Base-by-base conservation (phyloP, 2,329 filamentous ascomycete species). In the Penicillium sp. region DNA sequence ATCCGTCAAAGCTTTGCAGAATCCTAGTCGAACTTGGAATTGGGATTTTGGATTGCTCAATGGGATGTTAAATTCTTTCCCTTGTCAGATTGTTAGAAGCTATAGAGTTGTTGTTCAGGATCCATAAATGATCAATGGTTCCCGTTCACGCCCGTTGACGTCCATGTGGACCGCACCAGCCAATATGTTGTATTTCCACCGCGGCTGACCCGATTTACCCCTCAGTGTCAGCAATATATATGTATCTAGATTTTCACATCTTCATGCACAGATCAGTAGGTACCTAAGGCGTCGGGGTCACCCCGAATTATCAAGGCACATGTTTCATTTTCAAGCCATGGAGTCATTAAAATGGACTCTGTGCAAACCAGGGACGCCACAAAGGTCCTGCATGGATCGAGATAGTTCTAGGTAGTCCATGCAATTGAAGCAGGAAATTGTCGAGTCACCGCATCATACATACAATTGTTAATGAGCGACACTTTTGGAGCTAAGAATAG, bases 401-500 rank as follows among this genome's bases (percentile, higher is more conserved):
- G 16, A 30, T 28, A 22, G 7, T 6, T 28, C 7, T 11, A 30
- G 6, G 16, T 7, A n/a, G 25, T n/a, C 26, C 14, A 48, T 30
- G 45, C 14, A 46, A 30, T 30, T 4, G 25, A 46, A 28, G 26
- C n/a, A 28, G 16, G 45, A 30, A 48, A 48, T n/a, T 48, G 45
- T 48, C 25, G 30, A n/a, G 8, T 16, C 3, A 30, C 11, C 3
- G 45, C 45, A 48, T 46, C 13, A 13, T 46, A 16, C 13, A 28
- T 46, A 46, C 43, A 28, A n/a, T 16, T 19, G 25, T 43, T 22
- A 8, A 25, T 43, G 2, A 22, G 25, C 13, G 40, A 43, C 40
- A 42, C 6, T n/a, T 19, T 19, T 10, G 19, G 7, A 25, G 19
- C 52, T 51, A 59, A 52, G 38, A 55, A 60, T 58, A 60, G 55